phyloP scores from a whole-genome alignment of 148 eudicot genomes.

The Vaccinium myrtillus region DNA sequence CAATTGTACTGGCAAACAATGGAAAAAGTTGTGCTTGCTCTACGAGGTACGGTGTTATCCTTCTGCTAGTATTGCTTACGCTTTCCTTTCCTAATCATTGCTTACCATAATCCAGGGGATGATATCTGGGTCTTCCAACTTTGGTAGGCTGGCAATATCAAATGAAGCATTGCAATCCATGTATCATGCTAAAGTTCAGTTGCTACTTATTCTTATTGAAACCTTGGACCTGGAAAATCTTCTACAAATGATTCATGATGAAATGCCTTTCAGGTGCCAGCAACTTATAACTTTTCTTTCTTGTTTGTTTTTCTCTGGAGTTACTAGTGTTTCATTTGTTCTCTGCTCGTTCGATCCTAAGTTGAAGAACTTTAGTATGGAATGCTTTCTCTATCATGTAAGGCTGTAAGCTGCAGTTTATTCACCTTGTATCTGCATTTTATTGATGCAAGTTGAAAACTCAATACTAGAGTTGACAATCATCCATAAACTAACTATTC shows the following conservation, averaged over 20 bases:
- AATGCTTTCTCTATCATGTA: not conserved
- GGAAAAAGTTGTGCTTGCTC: constrained; percentile 76
- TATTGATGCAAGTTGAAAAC: not conserved
- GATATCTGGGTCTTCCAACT: constrained; percentile 60
- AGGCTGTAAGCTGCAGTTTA: not conserved
- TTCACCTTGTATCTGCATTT: not conserved
- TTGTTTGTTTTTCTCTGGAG: not conserved
- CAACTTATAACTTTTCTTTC: not conserved
- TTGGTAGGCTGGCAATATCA: constrained; percentile 69
- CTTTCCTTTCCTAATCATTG: constrained; percentile 10
- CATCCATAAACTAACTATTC: not conserved
- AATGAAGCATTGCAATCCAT: constrained; percentile 64
- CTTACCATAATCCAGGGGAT: constrained; percentile 54
- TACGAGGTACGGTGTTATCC: constrained; percentile 61
- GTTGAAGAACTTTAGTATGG: not conserved
- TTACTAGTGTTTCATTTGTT: not conserved
- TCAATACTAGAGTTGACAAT: not conserved
- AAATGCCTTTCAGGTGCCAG: constrained; percentile 66
- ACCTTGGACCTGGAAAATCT: constrained; percentile 81
- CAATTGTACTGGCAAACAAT: constrained; percentile 59
- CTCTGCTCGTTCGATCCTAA: not conserved
- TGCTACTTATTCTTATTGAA: constrained; percentile 84
- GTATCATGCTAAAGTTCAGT: constrained; percentile 78
- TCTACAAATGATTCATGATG: constrained; percentile 90
- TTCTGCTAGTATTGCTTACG: constrained; percentile 15